Percentiles rank a stretch among this genome's conserved stretches.
Conservation (phyloP, 1,284 basidiomycete genomes). For the Pseudozyma sp. region DNA sequence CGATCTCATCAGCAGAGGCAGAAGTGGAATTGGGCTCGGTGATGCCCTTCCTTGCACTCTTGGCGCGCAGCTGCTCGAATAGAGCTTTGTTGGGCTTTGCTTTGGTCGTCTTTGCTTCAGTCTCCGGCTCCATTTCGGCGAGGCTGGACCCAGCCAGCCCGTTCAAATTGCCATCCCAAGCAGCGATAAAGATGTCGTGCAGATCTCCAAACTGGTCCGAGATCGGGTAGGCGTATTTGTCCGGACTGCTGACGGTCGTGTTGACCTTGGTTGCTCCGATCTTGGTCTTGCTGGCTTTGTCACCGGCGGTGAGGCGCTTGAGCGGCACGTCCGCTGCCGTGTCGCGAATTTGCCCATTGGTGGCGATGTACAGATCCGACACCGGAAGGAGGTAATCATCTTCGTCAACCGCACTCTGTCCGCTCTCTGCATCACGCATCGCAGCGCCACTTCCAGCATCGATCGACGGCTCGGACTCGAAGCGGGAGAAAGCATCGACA, state of each 20-base stretch:
- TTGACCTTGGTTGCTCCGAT: conserved; percentile 15
- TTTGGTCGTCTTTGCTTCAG: not conserved
- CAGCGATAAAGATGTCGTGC: conserved; percentile 37
- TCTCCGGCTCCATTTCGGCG: conserved; percentile 2
- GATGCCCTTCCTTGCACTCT: conserved; percentile 1
- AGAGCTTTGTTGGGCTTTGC: conserved; percentile 21
- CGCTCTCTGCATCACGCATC: not conserved
- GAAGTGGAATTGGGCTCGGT: not conserved
- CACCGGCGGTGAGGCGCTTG: not conserved
- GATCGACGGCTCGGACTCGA: conserved; percentile 12
- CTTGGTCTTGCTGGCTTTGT: conserved; percentile 5
- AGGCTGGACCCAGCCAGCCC: conserved; percentile 5
- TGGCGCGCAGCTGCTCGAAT: conserved; percentile 25
- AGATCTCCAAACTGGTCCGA: conserved; percentile 32
- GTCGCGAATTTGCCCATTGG: conserved; percentile 21
- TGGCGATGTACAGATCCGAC: conserved; percentile 42
- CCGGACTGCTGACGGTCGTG: conserved; percentile 6
- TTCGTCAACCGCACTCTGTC: not conserved
- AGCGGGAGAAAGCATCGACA: conserved; percentile 20
- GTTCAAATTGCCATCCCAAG: conserved; percentile 35
- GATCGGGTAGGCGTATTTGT: conserved; percentile 23
- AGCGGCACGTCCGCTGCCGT: not conserved
- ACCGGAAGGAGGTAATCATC: conserved; percentile 37
- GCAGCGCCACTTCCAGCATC: conserved; percentile 5
- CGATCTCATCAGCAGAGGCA: conserved; percentile 12